phyloP scores from a whole-genome alignment of 2,329 filamentous ascomycete species.

The Fusarium tuaranense region DNA sequence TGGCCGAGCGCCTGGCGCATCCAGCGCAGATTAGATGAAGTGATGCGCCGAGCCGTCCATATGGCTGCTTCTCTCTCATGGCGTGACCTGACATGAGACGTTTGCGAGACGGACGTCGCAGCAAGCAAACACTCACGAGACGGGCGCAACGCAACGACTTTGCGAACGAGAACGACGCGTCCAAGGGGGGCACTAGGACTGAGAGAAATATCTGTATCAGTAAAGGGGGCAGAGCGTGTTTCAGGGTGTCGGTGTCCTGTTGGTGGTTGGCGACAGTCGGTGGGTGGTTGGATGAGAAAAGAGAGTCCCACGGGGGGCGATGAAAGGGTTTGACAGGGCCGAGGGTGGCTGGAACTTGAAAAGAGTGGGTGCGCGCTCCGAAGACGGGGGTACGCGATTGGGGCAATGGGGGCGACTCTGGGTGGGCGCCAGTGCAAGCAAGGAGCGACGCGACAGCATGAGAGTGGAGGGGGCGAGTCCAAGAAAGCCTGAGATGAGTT shows the following conservation, averaged over 20 bases:
- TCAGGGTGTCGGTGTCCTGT: slow-evolving; percentile 38
- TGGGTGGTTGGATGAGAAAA: slow-evolving; percentile 33
- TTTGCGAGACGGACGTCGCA: slow-evolving; percentile 31
- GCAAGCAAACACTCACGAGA: slow-evolving; percentile 1
- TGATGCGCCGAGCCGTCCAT: slow-evolving; percentile 8
- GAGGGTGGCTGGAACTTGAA: slow-evolving; percentile 37
- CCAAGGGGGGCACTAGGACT: slow-evolving; percentile 24
- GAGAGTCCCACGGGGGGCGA: slow-evolving; percentile 40
- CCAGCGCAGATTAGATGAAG: slow-evolving; percentile 4
- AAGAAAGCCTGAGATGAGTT: slow-evolving; percentile 27
- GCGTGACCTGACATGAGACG: slow-evolving; percentile 37
- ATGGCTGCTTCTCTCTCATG: slow-evolving; percentile 4
- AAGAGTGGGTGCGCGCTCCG: slow-evolving; percentile 36
- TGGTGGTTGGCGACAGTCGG: slow-evolving; percentile 38
- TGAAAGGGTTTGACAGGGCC: slow-evolving; percentile 42
- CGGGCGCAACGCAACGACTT: slow-evolving; percentile 6
- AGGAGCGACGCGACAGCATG: slow-evolving; percentile 14
- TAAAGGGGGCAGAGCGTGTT: slow-evolving; percentile 44
- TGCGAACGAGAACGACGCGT: slow-evolving; percentile 36
- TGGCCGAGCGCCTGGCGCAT: slow-evolving; percentile 26
- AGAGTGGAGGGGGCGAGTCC: slow-evolving; percentile 21
- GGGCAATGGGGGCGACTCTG: slow-evolving; percentile 28
- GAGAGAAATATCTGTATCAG: slow-evolving; percentile 36
- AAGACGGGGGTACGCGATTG: slow-evolving; percentile 35
- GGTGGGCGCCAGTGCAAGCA: slow-evolving; percentile 22